phyloP scores from a whole-genome alignment of 257 asterid genomes.

The Primulina eburnea region DNA sequence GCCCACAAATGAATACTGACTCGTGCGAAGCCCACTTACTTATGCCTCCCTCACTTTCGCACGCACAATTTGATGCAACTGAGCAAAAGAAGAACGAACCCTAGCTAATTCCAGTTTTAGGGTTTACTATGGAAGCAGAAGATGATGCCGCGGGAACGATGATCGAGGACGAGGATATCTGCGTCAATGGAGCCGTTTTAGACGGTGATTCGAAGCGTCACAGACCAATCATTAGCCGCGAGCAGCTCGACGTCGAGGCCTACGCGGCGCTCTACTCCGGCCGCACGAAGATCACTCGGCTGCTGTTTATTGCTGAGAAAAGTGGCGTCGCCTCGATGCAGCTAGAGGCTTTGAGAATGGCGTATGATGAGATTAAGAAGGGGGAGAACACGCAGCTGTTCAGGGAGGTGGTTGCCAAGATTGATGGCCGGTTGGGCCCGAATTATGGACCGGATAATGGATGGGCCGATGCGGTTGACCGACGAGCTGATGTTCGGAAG shows the following conservation, averaged over 20 bases:
- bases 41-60: neutral
- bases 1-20: neutral
- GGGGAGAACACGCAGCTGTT: slow-evolving; percentile 86
- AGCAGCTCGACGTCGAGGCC: slow-evolving; percentile 89
- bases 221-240: slow-evolving; percentile 84
- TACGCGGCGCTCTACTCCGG: slow-evolving; percentile 86
- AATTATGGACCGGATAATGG: slow-evolving; percentile 53
- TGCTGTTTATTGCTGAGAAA: slow-evolving; percentile 64
- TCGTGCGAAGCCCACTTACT: slow-evolving; percentile 20
- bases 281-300: slow-evolving; percentile 79
- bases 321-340: slow-evolving; percentile 68
- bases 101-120: slow-evolving; percentile 28
- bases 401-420: slow-evolving; percentile 73
- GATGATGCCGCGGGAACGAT: slow-evolving; percentile 43
- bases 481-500: slow-evolving; percentile 72
- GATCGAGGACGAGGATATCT: slow-evolving; percentile 65
- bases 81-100: slow-evolving; percentile 32
- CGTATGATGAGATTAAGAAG: slow-evolving; percentile 90
- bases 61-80: neutral
- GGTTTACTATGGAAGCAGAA: slow-evolving; percentile 60
- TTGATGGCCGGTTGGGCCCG: slow-evolving; percentile 73
- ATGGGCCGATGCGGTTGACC: slow-evolving; percentile 81
- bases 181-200: slow-evolving; percentile 50
- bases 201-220: slow-evolving; percentile 49
- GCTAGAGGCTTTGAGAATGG: slow-evolving; percentile 86